Evolutionary conservation across 1,284 basidiomycete species (phyloP), one percentile per base, ranked within the genome.

Genomic region (Cronartium ribicola): DNA sequence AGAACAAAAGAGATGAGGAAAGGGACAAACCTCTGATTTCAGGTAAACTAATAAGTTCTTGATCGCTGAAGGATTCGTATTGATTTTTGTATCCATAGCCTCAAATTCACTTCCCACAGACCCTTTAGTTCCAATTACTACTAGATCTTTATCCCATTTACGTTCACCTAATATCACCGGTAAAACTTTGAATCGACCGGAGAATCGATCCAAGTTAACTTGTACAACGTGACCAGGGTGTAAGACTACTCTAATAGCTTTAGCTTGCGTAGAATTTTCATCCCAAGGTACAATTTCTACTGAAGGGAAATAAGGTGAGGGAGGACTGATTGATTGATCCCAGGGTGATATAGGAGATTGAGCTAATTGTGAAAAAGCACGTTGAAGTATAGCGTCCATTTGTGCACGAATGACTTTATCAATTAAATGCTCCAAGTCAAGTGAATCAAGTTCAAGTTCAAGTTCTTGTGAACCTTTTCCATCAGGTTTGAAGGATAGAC

Each of bases 141-240:
- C 60, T 39, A 61, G 39, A 29, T 61, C 60, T 7, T 36, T 17
- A 36, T 61, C 22, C 8, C 29, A 20, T 29, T 55, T 61, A 11
- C 51, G 51, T n/a, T 55, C 51, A 20, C n/a, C 51, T 29, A 55
- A 55, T n/a, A n/a, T n/a, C 51, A 55, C 51, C n/a, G 51, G 51
- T 29, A 55, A n/a, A 20, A 61, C 39, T 36, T 61, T 66, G 51
- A 73, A 73, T 29, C 64, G 63, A 39, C 71, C 71, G 8, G 71
- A 73, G 51, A 59, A 73, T 66, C 60, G 46, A 61, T 73, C 71
- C 48, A 73, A 60, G 20, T 22, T 44, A 40, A 73, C 51, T 46
- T 73, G 43, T 10, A 73, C 43, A 37, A 63, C 64, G 40, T 73
- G 64, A 39, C 64, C 51, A 66, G 20, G 51, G 29, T 73, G 64